These are phyloP conservation scores for Pestalotiopsis sp. DNA, from an alignment of 2,329 filamentous ascomycete species.

Conservation along the genomic window DNA sequence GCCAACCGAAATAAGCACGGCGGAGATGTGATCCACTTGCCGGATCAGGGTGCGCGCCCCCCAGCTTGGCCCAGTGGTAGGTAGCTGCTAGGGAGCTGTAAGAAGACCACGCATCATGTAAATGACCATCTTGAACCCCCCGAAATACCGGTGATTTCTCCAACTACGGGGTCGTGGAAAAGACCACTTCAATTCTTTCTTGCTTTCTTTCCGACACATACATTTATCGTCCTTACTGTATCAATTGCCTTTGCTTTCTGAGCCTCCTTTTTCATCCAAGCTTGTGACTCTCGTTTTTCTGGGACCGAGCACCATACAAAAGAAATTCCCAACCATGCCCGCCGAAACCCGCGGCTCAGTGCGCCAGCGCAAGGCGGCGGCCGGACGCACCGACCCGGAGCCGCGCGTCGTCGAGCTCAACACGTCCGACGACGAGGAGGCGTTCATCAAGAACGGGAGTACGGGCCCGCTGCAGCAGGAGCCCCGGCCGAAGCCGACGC, in stretches of 20 bases:
- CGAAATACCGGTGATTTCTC: background rate
- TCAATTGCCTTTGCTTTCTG: background rate
- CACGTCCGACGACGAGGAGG: slow-evolving; percentile 6
- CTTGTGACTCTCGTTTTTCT: too few relatives aligned
- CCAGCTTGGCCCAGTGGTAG: background rate
- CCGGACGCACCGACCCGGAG: slow-evolving; percentile 20
- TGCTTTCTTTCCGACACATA: background rate
- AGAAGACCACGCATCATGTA: slow-evolving; percentile 13
- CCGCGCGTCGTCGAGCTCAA: slow-evolving; percentile 32
- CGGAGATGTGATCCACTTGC: slow-evolving; percentile 9
- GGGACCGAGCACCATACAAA: too few relatives aligned
- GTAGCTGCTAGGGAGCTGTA: background rate
- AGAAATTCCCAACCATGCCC: slow-evolving; percentile 15
- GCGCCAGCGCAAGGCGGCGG: slow-evolving; percentile 47
- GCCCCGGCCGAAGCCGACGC: slow-evolving; percentile 29
- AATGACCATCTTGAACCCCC: background rate
- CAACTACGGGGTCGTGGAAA: background rate
- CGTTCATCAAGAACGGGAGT: background rate
- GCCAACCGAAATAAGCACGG: slow-evolving; percentile 7
- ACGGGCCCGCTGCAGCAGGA: slow-evolving; percentile 8
- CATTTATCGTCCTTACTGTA: background rate
- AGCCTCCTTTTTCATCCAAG: background rate
- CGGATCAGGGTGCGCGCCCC: background rate
- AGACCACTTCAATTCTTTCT: background rate
- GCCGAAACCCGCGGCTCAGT: slow-evolving; percentile 31